A percentile compares a stretch with the other conserved stretches of the same genome.
Evolutionary conservation across 345 rosid species (phyloP).

Genomic region (Sonneratia alba): DNA sequence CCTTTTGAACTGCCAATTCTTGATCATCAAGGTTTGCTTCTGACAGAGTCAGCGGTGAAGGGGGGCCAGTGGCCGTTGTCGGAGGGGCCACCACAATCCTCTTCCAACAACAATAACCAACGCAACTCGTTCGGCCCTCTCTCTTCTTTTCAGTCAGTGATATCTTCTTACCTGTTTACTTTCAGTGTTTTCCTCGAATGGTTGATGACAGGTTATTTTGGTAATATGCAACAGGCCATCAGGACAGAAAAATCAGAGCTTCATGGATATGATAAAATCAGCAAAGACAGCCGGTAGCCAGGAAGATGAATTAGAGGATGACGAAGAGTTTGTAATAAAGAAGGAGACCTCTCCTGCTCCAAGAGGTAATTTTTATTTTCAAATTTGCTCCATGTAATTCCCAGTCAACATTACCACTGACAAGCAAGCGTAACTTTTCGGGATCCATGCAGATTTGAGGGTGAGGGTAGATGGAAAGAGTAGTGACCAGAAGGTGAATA

Average conservation of each 20-base stretch:
- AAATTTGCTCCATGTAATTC: background rate
- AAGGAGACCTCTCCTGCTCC: constrained; percentile 51
- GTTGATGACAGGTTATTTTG: background rate
- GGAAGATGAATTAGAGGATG: constrained; percentile 65
- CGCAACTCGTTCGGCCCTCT: constrained; percentile 56
- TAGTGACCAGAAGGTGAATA: constrained; percentile 70
- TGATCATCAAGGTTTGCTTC: background rate
- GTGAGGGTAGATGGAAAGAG: constrained; percentile 57
- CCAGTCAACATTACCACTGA: background rate
- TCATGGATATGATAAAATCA: constrained; percentile 81
- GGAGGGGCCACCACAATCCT: constrained; percentile 52
- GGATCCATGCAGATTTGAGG: constrained; percentile 40
- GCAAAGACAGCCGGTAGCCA: constrained; percentile 44
- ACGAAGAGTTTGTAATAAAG: constrained; percentile 60
- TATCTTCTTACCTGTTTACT: constrained; percentile 5
- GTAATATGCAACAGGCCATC: constrained; percentile 36
- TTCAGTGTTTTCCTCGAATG: background rate
- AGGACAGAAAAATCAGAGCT: constrained; percentile 61
- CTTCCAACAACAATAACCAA: constrained; percentile 33
- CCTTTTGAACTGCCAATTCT: background rate
- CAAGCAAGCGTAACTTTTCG: background rate
- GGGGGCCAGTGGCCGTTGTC: constrained; percentile 41
- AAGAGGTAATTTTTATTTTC: constrained; percentile 31
- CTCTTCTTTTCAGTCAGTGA: constrained; percentile 63
- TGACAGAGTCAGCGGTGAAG: constrained; percentile 33